Evolutionary conservation across 495 filamentous ascomycete species (phyloP), one percentile per base, ranked within the genome.

Genomic region (Aspergillus panamensis): DNA sequence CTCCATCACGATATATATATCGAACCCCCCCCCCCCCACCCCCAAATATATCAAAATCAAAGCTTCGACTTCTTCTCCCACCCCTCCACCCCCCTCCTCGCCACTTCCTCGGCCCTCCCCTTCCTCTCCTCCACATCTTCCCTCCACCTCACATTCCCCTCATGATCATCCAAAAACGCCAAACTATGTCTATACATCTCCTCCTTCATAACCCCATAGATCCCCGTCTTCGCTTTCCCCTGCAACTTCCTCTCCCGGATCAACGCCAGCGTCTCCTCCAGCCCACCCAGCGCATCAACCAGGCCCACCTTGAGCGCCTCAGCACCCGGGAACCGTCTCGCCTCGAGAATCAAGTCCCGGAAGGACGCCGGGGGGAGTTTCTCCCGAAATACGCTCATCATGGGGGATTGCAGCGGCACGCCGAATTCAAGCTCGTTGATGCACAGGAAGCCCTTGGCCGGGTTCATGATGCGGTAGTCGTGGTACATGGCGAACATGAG

Each of bases 401-500:
- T 90, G 10, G 88, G 79, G 1, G 87, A 76, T 47, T 83, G 78
- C 10, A 94, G 77, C 8, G 87, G 85, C 0, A 86, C 84, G 14
- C 89, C 88, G 29, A 92, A 85, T 10, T 91, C 87, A 3, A 92
- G 71, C 69, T 92, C 90, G 65, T 92, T 92, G 44, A 92, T 65
- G 67, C 89, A 92, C 12, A 87, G 68, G 68, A 84, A 91, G 1
- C 89, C 89, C 30, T 80, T 78, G 3, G 74, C 25, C 0, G 85
- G 82, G 62, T 88, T 89, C 77, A 87, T 84, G 61, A 91, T 71
- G 3, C 89, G 82, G 69, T 92, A 93, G 69, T 93, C 89, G 74
- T 91, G 88, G 69, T 88, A 84, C 87, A 91, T 90, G 48, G 88
- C 85, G 7, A 89, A 70, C 86, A 93, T 91, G 59, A 91, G 73